These are phyloP conservation scores for Pseudogymnoascus sp. DNA, from an alignment of 2,329 filamentous ascomycete species.

Conservation along the genomic window DNA sequence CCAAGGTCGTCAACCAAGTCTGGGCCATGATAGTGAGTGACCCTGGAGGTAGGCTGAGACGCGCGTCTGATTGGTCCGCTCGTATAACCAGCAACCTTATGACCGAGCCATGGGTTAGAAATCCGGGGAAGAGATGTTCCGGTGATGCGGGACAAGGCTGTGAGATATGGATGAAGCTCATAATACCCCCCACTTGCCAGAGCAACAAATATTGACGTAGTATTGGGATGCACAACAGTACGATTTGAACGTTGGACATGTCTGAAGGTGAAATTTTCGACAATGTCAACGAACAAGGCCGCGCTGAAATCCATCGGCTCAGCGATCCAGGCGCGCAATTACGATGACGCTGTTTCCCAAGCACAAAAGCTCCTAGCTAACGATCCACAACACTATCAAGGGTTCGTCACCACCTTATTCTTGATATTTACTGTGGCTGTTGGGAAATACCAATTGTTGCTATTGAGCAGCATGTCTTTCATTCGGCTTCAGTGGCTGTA, in stretches of 20 bases:
- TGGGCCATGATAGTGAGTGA: not conserved
- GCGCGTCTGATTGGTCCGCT: not conserved
- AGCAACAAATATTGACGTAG: not conserved
- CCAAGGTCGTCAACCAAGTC: not conserved
- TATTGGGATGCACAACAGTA: not conserved
- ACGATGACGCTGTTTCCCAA: slow-evolving; percentile 65
- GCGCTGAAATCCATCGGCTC: slow-evolving; percentile 76
- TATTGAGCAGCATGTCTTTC: not conserved
- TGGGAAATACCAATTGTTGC: slow-evolving; percentile 3
- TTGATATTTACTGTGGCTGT: not conserved
- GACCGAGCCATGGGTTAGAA: not conserved
- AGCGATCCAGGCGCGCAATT: slow-evolving; percentile 72
- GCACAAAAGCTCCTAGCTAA: slow-evolving; percentile 62
- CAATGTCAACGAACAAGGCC: slow-evolving; percentile 44
- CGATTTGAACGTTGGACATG: not conserved
- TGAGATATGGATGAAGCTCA: slow-evolving; percentile 9
- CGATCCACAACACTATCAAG: slow-evolving; percentile 77
- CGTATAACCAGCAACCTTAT: not conserved
- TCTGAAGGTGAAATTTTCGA: not conserved
- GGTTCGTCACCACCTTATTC: slow-evolving; percentile 41
- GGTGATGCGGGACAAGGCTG: slow-evolving; percentile 5
- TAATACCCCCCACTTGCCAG: not conserved
- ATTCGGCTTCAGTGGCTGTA: not conserved
- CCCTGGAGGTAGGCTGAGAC: slow-evolving; percentile 3
- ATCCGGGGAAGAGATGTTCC: slow-evolving; percentile 11